phyloP scores from a whole-genome alignment of 176 grass and related monocot species.

The Canna indica region DNA sequence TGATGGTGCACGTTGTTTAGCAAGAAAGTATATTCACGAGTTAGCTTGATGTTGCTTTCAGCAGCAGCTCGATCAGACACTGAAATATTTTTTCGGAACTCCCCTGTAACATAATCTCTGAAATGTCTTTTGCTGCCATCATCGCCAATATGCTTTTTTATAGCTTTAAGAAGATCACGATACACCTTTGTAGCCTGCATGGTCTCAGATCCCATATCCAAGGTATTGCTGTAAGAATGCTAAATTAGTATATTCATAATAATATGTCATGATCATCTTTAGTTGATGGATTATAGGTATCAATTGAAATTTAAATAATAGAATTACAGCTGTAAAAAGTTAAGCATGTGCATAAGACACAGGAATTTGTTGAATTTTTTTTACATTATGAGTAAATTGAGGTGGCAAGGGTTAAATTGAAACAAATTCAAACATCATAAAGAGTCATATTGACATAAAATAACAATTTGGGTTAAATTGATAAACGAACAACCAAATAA shows the following conservation, averaged over 20 bases:
- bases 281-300: too few relatives aligned
- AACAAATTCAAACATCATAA: too few relatives aligned
- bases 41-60: slow-evolving; percentile 32
- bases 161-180: slow-evolving; percentile 44
- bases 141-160: slow-evolving; percentile 40
- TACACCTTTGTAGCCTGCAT: slow-evolving; percentile 28
- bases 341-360: too few relatives aligned
- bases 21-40: slow-evolving; percentile 45
- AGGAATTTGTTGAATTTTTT: too few relatives aligned
- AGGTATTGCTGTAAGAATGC: not conserved
- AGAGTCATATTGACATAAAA: too few relatives aligned
- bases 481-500: too few relatives aligned
- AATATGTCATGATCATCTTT: too few relatives aligned
- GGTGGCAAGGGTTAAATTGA: too few relatives aligned
- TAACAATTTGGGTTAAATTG: too few relatives aligned
- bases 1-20: slow-evolving; percentile 53
- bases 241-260: not conserved
- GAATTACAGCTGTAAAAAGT: too few relatives aligned
- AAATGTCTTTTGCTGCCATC: slow-evolving; percentile 40
- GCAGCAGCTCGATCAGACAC: slow-evolving; percentile 28
- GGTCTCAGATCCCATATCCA: slow-evolving; percentile 19
- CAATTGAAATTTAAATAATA: too few relatives aligned
- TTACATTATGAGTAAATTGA: too few relatives aligned
- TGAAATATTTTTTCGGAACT: slow-evolving; percentile 35
- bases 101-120: slow-evolving; percentile 39